Percentiles rank a stretch among this genome's conserved stretches.
Conservation (phyloP, 1,284 basidiomycete genomes). For the Trametes polyzona region DNA sequence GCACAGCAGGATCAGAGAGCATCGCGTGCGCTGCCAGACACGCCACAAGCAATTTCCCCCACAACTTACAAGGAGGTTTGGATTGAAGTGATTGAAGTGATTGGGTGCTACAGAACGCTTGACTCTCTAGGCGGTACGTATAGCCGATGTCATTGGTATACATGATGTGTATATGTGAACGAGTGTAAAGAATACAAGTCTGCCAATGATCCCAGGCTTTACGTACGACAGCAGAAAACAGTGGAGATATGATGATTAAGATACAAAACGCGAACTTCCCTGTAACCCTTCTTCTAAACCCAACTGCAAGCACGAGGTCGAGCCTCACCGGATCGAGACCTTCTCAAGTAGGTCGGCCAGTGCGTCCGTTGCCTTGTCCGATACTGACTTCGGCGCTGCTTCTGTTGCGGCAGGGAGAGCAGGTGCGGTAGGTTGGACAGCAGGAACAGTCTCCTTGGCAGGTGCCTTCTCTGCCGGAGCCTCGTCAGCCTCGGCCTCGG, state of each 20-base stretch:
- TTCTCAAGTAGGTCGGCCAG: conserved; percentile 67
- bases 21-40: too few species aligned
- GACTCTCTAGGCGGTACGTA: conserved; percentile 1
- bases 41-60: too few species aligned
- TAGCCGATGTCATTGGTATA: conserved; percentile 23
- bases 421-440: conserved; percentile 37
- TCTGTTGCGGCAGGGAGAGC: conserved; percentile 18
- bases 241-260: conserved; percentile 14
- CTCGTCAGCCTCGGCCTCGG: conserved; percentile 47
- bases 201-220: conserved; percentile 3
- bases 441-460: conserved; percentile 39
- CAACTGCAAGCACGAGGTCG: background rate
- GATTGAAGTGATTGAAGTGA: too few species aligned
- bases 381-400: conserved; percentile 27
- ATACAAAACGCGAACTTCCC: conserved; percentile 21
- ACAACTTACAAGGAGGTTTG: too few species aligned
- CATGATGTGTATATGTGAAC: conserved; percentile 20
- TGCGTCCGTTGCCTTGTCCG: conserved; percentile 49
- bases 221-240: conserved; percentile 2
- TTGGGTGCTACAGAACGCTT: too few species aligned
- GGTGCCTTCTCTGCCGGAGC: conserved; percentile 49
- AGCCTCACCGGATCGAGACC: conserved; percentile 44
- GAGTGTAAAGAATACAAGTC: conserved; percentile 13
- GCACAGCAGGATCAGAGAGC: too few species aligned
- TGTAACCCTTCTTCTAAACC: conserved; percentile 9